Conservation (phyloP, 192 early-diverging fungal genomes). For the Backusella liffmaniae region DNA sequence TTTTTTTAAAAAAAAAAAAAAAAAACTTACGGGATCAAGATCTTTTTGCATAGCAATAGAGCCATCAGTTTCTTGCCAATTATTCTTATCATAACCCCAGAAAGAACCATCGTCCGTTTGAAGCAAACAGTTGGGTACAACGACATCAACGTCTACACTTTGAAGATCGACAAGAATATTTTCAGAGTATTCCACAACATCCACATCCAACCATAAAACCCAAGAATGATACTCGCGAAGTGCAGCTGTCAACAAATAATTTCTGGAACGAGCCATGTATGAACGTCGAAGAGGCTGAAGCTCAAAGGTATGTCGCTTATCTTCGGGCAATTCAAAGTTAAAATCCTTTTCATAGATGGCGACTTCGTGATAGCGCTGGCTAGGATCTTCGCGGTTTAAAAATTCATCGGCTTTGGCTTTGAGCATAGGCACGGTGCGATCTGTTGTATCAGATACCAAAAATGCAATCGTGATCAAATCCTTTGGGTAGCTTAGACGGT, state of each 20-base stretch:
- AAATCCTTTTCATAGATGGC: constrained; percentile 57
- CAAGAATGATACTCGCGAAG: constrained; percentile 47
- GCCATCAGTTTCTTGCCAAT: constrained; percentile 52
- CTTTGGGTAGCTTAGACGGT: constrained; percentile 49
- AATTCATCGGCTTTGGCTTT: constrained; percentile 28
- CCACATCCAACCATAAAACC: constrained; percentile 63
- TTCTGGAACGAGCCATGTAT: constrained; percentile 57
- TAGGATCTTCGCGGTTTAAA: constrained; percentile 6
- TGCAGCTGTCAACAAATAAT: constrained; percentile 52
- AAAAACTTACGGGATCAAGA: constrained; percentile 16
- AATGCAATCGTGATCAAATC: constrained; percentile 49
- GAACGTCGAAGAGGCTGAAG: constrained; percentile 51
- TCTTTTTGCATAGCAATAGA: constrained; percentile 42
- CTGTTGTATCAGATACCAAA: constrained; percentile 58
- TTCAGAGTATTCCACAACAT: constrained; percentile 55
- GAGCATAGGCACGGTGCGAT: constrained; percentile 48
- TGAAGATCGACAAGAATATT: constrained; percentile 54
- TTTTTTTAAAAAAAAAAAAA: neutral
- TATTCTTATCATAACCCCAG: constrained; percentile 57
- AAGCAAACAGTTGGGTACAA: constrained; percentile 55
- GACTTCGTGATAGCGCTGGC: constrained; percentile 38
- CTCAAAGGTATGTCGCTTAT: constrained; percentile 45
- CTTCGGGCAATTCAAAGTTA: constrained; percentile 46
- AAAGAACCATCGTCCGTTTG: constrained; percentile 22
- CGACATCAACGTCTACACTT: constrained; percentile 53